Conservation (phyloP, 2,329 filamentous ascomycete species). For the Boeremia lycopersici region DNA sequence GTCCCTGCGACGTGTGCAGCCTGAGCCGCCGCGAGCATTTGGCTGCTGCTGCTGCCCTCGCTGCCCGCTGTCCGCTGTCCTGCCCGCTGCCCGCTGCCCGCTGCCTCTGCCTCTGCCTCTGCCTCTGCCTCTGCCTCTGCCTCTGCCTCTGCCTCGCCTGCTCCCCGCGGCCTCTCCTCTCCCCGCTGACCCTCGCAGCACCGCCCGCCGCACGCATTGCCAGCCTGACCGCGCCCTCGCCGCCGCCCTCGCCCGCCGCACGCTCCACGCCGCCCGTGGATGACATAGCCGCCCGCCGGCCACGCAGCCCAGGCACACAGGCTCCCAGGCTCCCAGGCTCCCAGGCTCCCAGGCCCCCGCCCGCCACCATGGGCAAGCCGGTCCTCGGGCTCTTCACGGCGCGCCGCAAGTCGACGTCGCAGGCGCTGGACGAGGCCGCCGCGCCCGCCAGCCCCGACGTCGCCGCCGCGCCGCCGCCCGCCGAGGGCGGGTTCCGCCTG, state of each 20-base stretch:
- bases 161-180: neutral
- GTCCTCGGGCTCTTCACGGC: constrained; percentile 40
- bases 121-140: no score
- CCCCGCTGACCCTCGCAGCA: no score
- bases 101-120: no score
- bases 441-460: constrained; percentile 28
- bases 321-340: no score
- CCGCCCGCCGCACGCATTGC: no score
- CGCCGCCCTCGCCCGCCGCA: neutral
- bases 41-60: no score
- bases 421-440: constrained; percentile 39
- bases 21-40: no score
- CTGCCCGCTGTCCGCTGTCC: neutral
- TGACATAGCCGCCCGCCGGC: constrained; percentile 20
- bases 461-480: constrained; percentile 20
- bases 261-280: constrained; percentile 20
- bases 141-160: no score
- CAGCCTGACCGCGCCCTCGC: neutral
- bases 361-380: constrained; percentile 37
- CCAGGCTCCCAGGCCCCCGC: no score
- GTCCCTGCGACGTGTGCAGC: no score
- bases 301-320: constrained; percentile 21
- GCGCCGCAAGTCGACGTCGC: constrained; percentile 47
- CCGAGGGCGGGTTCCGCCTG: constrained; percentile 42
- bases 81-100: neutral